Conservation (phyloP, 805 yeast species). For the Zygoascus ofunaensis region DNA sequence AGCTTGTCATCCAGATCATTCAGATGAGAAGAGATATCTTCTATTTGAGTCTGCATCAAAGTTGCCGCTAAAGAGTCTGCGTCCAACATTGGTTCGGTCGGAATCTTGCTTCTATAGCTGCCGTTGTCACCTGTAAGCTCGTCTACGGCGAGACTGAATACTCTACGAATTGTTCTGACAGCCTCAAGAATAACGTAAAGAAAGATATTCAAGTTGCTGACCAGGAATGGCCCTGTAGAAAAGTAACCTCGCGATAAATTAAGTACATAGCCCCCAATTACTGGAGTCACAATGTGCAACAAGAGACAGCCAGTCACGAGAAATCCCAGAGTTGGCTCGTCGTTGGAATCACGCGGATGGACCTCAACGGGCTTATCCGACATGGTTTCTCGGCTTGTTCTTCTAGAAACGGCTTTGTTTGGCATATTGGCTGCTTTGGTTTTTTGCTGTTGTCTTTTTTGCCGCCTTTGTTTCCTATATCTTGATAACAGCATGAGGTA, state of each 20-base stretch:
- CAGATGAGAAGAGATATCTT: not conserved
- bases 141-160: not conserved
- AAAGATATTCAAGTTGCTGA: constrained; percentile 16
- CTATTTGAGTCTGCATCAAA: not conserved
- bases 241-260: constrained; percentile 12
- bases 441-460: not conserved
- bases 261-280: constrained; percentile 16
- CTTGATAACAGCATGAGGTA: constrained; percentile 7
- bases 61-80: not conserved
- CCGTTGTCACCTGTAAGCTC: not conserved
- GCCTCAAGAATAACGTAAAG: constrained; percentile 16
- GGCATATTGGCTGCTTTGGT: not conserved
- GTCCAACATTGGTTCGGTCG: not conserved
- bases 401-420: not conserved
- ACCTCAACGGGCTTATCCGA: not conserved
- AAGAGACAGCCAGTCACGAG: constrained; percentile 5
- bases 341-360: not conserved
- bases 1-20: constrained; percentile 1
- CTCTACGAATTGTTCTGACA: constrained; percentile 14
- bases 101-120: not conserved
- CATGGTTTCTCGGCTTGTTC: not conserved
- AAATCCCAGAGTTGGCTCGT: not conserved
- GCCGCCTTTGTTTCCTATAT: not conserved
- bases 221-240: constrained; percentile 15
- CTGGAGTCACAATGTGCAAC: constrained; percentile 14